Evolutionary conservation across 2,329 filamentous ascomycete genomes (phyloP).

Genomic region (Venturia aucupariae): DNA sequence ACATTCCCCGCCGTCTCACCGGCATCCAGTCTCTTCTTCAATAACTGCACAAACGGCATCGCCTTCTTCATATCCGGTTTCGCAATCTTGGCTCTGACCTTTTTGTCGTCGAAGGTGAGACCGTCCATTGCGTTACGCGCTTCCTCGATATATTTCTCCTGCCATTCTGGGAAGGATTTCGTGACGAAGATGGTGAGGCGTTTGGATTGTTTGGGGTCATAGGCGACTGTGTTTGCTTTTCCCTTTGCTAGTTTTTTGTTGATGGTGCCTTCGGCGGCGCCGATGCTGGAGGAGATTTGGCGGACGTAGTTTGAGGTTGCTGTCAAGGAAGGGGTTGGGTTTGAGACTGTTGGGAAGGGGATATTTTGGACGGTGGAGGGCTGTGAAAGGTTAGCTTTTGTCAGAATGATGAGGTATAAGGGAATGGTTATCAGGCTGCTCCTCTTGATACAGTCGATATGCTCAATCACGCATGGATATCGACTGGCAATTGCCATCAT

Average conservation of each 20-base stretch:
- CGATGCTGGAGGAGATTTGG: conserved; percentile 65
- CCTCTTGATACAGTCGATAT: too few species aligned
- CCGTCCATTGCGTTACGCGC: conserved; percentile 62
- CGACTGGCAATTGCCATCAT: background rate
- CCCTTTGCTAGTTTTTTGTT: conserved; percentile 89
- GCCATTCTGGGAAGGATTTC: conserved; percentile 76
- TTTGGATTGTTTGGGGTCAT: conserved; percentile 79
- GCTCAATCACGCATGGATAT: background rate
- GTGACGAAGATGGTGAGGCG: conserved; percentile 80
- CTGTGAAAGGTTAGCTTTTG: conserved; percentile 27
- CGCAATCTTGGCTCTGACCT: conserved; percentile 64
- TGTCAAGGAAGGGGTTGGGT: conserved; percentile 56
- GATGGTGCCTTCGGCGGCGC: conserved; percentile 71
- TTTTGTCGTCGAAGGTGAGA: conserved; percentile 66
- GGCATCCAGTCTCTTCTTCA: conserved; percentile 71
- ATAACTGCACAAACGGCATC: conserved; percentile 86
- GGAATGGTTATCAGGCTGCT: background rate
- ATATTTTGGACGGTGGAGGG: conserved; percentile 68
- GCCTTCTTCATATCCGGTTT: conserved; percentile 95
- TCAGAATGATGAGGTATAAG: background rate
- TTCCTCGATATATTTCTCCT: conserved; percentile 79
- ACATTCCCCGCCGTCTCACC: conserved; percentile 60
- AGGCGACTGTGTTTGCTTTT: conserved; percentile 79
- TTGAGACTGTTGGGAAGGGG: conserved; percentile 60
- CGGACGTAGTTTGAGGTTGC: conserved; percentile 79